These are phyloP conservation scores for Aeschynomene evenia DNA, from an alignment of 306 rosid genomes.

Conservation along the genomic window DNA sequence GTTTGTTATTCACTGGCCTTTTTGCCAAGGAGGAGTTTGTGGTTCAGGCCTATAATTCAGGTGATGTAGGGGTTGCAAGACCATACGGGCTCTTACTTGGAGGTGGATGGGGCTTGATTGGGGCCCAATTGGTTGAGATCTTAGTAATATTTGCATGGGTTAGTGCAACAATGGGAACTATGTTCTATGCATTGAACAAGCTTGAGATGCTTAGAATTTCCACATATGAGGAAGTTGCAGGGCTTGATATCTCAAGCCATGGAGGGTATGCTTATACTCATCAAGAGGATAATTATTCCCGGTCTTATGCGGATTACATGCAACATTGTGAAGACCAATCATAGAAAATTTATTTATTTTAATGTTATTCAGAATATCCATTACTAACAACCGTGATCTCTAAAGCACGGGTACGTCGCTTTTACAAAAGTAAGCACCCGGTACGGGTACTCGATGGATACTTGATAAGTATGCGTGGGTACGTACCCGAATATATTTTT, in stretches of 20 bases:
- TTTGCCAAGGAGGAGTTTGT: slow-evolving; percentile 70
- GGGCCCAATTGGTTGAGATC: slow-evolving; percentile 59
- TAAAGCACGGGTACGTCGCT: too few relatives aligned
- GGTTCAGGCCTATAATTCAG: slow-evolving; percentile 46
- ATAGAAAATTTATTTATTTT: too few relatives aligned
- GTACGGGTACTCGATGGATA: too few relatives aligned
- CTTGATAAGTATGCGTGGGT: too few relatives aligned
- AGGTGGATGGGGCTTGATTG: slow-evolving; percentile 70
- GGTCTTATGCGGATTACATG: slow-evolving; percentile 37
- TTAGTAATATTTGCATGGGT: slow-evolving; percentile 62
- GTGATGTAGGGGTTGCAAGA: slow-evolving; percentile 30
- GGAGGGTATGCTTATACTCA: slow-evolving; percentile 66
- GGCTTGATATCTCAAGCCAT: slow-evolving; percentile 69
- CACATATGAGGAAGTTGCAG: slow-evolving; percentile 52
- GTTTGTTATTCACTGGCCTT: slow-evolving; percentile 71
- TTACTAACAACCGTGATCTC: too few relatives aligned
- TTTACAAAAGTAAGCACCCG: too few relatives aligned
- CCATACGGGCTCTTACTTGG: slow-evolving; percentile 69
- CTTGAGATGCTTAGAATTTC: slow-evolving; percentile 56
- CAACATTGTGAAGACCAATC: slow-evolving; percentile 19
- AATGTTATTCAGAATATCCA: too few relatives aligned
- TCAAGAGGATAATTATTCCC: slow-evolving; percentile 35
- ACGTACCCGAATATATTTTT: too few relatives aligned
- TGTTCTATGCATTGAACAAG: slow-evolving; percentile 52
- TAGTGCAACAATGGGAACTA: slow-evolving; percentile 67